A percentile compares a stretch with the other conserved stretches of the same genome.
phyloP scores from a whole-genome alignment of 768 basidiomycete species.

The Sarcodon aspratus region DNA sequence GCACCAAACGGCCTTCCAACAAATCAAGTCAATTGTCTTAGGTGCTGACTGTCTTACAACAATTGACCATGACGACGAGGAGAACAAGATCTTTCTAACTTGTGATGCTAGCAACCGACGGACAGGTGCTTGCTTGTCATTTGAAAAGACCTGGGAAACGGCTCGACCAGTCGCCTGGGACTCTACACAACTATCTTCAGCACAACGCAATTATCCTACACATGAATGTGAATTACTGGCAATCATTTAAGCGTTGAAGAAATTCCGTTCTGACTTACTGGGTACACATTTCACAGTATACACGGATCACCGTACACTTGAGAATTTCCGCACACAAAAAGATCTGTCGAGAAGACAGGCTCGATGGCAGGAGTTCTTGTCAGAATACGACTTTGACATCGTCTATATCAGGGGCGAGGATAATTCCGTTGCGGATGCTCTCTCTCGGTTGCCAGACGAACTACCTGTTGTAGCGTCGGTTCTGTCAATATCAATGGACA shows the following conservation, averaged over 20 bases:
- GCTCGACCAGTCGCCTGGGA: slow-evolving; percentile 23
- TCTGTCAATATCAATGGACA: background rate
- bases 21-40: slow-evolving; percentile 19
- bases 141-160: slow-evolving; percentile 17
- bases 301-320: slow-evolving; percentile 27
- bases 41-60: slow-evolving; percentile 16
- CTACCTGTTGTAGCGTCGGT: no score
- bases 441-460: slow-evolving; percentile 20
- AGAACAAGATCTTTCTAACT: slow-evolving; percentile 21
- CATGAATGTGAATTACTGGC: slow-evolving; percentile 29
- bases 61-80: slow-evolving; percentile 21
- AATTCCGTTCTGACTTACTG: slow-evolving; percentile 12
- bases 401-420: slow-evolving; percentile 25
- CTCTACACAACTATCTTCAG: slow-evolving; percentile 17
- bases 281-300: slow-evolving; percentile 15
- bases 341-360: slow-evolving; percentile 23
- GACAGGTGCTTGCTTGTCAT: slow-evolving; percentile 20
- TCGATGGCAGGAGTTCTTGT: slow-evolving; percentile 27
- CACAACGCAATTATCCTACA: slow-evolving; percentile 24
- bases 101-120: slow-evolving; percentile 19
- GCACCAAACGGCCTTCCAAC: slow-evolving; percentile 24
- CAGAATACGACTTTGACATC: slow-evolving; percentile 24
- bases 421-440: slow-evolving; percentile 28
- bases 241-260: slow-evolving; percentile 19
- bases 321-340: slow-evolving; percentile 19